Base-by-base conservation (phyloP, 306 rosid species). In the Quercus bicolor region DNA sequence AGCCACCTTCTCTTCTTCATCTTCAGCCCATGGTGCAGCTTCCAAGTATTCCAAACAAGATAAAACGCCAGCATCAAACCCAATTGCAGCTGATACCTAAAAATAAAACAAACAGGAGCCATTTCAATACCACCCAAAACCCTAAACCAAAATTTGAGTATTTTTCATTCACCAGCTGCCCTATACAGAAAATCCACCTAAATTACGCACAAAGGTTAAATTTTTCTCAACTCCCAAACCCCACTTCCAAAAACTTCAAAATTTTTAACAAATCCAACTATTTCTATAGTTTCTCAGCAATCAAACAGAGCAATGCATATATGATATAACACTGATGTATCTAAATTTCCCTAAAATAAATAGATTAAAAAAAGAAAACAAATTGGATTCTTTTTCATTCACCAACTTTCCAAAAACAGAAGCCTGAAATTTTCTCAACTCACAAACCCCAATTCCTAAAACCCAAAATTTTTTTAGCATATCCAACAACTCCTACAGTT, bases 1-100 rank as follows among this genome's bases (percentile, higher is more conserved):
- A 5, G 99, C 97, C 85, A 93, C 98, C 78, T 96, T 96, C 88
- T 96, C 98, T 79, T 96, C 99, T 82, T 96, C 99, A 71, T 96
- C 99, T 87, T 96, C 99, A 0, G 92, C 94, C 99, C 99, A 93
- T 0, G 98, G 98, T 4, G 98, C 98, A 1, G 99, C 99, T 87
- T 96, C 99, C 83, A 96, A 82, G 85, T 93, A 93, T 77, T 96
- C 98, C 93, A 96, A 90, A 85, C 98, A 96, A 54, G 99, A 93
- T 65, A 96, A 85, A 84, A 96, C 96, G 61, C 98, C 97, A 2
- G 94, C 98, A 73, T 93, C 96, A 75, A 93, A 93, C 28, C 97
- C 98, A 78, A 93, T 91, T 14, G 98, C 99, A 5, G 98, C 94
- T 0, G 99, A 96, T 84, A 93, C 98, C 99, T 92, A 77, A 31